These are phyloP conservation scores for Kondoa subrosea DNA, from an alignment of 768 basidiomycete species.

Conservation along the genomic window DNA sequence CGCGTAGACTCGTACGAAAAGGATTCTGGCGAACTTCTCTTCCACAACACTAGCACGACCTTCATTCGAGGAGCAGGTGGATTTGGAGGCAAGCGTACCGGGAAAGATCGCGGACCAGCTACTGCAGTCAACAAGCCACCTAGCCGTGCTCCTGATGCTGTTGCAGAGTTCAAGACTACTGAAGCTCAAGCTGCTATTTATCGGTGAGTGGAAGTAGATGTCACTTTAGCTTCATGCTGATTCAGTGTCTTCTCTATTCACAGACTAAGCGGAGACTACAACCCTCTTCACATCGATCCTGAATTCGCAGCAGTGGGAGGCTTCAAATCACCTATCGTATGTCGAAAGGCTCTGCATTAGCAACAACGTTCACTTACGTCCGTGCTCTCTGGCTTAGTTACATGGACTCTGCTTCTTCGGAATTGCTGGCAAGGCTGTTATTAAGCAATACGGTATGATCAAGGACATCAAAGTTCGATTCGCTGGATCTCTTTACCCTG, in stretches of 20 bases:
- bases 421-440: slow-evolving; percentile 76
- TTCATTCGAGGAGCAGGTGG: slow-evolving; percentile 91
- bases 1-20: slow-evolving; percentile 68
- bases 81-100: slow-evolving; percentile 76
- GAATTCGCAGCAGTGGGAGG: slow-evolving; percentile 90
- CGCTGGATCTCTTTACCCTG: slow-evolving; percentile 76
- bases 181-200: slow-evolving; percentile 76
- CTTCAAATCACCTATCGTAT: slow-evolving; percentile 77
- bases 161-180: slow-evolving; percentile 72
- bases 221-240: no score
- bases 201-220: no score
- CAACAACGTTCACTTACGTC: no score
- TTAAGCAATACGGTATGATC: slow-evolving; percentile 67
- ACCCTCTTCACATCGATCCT: slow-evolving; percentile 59
- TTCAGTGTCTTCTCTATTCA: no score
- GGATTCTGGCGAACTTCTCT: slow-evolving; percentile 56
- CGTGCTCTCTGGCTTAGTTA: no score
- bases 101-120: slow-evolving; percentile 80
- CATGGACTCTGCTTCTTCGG: slow-evolving; percentile 75
- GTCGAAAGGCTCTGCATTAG: no score
- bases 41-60: slow-evolving; percentile 80
- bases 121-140: slow-evolving; percentile 66
- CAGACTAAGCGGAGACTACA: slow-evolving; percentile 79
- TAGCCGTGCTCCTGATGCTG: slow-evolving; percentile 63
- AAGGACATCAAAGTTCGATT: slow-evolving; percentile 96